Conservation (phyloP, 2,329 filamentous ascomycete genomes). For the Plenodomus tracheiphilus region DNA sequence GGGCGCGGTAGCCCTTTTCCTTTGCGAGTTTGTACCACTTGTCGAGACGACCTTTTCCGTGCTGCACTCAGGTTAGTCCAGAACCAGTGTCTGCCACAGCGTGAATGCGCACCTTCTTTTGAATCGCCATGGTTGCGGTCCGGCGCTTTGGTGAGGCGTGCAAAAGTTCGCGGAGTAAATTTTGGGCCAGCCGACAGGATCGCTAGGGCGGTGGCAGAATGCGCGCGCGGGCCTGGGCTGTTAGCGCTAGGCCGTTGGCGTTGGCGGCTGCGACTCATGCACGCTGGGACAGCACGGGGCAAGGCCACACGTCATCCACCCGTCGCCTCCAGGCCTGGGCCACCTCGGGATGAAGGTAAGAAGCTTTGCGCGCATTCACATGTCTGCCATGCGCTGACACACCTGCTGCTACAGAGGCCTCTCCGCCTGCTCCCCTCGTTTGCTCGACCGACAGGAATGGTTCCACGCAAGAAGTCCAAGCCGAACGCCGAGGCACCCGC, state of each 20-base stretch:
- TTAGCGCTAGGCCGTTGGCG: too few relatives aligned
- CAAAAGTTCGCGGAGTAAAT: conserved; percentile 25
- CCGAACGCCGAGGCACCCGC: conserved; percentile 39
- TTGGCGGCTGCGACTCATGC: too few relatives aligned
- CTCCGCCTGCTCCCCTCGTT: conserved; percentile 16
- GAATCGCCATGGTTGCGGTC: conserved; percentile 75
- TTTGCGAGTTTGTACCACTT: conserved; percentile 99
- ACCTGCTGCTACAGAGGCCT: conserved; percentile 18
- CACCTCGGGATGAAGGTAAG: conserved; percentile 22
- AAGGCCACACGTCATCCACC: neutral
- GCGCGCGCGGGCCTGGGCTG: too few relatives aligned
- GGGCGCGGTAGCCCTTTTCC: conserved; percentile 94
- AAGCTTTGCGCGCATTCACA: conserved; percentile 4
- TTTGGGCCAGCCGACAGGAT: conserved; percentile 16
- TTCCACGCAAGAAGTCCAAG: conserved; percentile 49
- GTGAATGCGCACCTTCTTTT: conserved; percentile 72
- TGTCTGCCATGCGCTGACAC: conserved; percentile 12
- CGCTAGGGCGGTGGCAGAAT: conserved; percentile 25
- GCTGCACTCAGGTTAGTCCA: conserved; percentile 50
- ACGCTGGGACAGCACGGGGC: conserved; percentile 8
- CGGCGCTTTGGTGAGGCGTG: conserved; percentile 19
- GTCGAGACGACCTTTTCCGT: conserved; percentile 96
- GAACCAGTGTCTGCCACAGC: too few relatives aligned
- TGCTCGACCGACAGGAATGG: conserved; percentile 33
- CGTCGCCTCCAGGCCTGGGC: conserved; percentile 12